Conservation (phyloP, 345 rosid genomes). For the Citrus sp. region DNA sequence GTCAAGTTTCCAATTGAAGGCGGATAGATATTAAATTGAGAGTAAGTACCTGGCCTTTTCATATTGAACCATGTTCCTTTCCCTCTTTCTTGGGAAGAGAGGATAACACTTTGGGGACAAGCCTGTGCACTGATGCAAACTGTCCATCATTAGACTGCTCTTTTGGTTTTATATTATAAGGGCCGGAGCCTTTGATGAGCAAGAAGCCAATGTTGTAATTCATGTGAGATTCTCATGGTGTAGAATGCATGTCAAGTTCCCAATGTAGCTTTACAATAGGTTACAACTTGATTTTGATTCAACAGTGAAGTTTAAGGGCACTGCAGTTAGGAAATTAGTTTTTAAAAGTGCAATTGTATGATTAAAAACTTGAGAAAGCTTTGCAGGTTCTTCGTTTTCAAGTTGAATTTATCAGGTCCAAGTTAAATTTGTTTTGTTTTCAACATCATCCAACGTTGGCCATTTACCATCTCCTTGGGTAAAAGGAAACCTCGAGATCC, state of each 20-base stretch:
- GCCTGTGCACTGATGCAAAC: not conserved
- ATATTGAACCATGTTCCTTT: not conserved
- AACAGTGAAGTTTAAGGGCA: not conserved
- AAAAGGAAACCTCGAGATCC: no score
- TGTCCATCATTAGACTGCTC: not conserved
- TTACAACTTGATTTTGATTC: not conserved
- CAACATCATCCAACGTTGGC: not conserved
- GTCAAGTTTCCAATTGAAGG: not conserved
- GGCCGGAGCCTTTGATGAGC: not conserved
- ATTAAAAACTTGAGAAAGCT: not conserved
- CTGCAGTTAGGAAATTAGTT: not conserved
- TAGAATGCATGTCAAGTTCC: not conserved
- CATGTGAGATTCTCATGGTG: not conserved
- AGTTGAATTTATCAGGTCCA: not conserved
- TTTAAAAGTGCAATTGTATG: not conserved
- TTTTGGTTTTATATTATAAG: not conserved
- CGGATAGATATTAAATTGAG: no score
- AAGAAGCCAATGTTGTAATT: no score
- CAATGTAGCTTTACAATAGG: not conserved
- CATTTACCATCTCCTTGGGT: not conserved
- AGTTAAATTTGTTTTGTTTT: constrained; percentile 2
- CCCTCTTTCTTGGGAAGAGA: not conserved
- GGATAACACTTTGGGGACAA: not conserved
- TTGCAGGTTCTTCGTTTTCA: not conserved
- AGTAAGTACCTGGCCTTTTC: not conserved